Base-by-base conservation (phyloP, 1,284 basidiomycete genomes). In the Volvariella surrecta region DNA sequence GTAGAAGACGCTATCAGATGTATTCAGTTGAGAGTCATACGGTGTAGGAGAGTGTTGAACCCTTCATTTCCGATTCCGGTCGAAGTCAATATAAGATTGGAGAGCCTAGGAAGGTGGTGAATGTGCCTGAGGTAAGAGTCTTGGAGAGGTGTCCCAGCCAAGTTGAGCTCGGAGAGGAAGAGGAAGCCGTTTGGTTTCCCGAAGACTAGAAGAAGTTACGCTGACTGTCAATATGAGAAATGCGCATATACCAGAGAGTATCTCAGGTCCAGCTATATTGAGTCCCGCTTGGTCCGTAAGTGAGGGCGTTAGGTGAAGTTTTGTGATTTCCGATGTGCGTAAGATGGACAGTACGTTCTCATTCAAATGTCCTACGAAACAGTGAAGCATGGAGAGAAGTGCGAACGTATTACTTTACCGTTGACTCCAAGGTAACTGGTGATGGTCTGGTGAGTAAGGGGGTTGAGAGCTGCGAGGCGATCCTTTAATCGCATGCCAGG, bases 1-100 rank as follows among this genome's bases (percentile, higher is more conserved):
- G 35, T 76, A 67, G 50, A 70, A 81, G n/a, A 79, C 57, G n/a
- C 78, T 79, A 49, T 37, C 45, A 32, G 31, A 32, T 28, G 46
- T 4, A 43, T 38, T 32, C 28, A 19, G 34, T 37, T 42, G 22
- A 44, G n/a, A 20, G 8, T n/a, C 6, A 31, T 13, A 4, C 37
- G 11, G 17, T 40, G 28, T 32, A 32, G 32, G 9, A 32, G 22
- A 16, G 24, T 10, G 55, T 72, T 41, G n/a, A 48, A 81, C 79
- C 70, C 76, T 66, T 80, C 75, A 51, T 81, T 76, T 19, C 72
- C 65, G 31, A 83, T 73, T 8, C 69, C 67, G 6, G 76, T 79
- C 45, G 71, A 66, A 49, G 70, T 68, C 9, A 83, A 58, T 41
- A 65, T 57, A n/a, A 83, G 60, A 2, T 57, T 59, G 13, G 67